Base-by-base conservation (phyloP, 2,329 filamentous ascomycete genomes). In the Sporothrix schenckii region DNA sequence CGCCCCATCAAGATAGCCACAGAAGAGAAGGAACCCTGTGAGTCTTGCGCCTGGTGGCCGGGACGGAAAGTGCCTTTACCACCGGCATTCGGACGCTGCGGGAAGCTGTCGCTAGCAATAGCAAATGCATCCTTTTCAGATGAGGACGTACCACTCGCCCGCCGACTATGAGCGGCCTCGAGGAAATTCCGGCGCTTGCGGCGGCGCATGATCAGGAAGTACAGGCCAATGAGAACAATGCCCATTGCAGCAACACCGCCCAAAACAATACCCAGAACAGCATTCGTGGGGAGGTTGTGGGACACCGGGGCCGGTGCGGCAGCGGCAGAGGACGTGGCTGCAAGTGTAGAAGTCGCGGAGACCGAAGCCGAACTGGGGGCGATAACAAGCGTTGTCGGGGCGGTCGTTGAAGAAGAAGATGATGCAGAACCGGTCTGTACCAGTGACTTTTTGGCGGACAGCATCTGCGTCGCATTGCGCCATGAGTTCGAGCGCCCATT, bases 401-500 rank as follows among this genome's bases (percentile, higher is more conserved):
- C 6, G 5, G 66, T 16, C 2, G 56, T 56, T 10, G 76, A 77
- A 13, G 78, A 76, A 13, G 78, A 73, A 1, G 77, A 78, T 19
- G 77, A 75, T 11, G 50, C 10, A 41, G 61, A 34, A 21, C n/a
- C 21, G n/a, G 56, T 54, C 14, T 78, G 74, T 6, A 79, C 77
- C 24, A 84, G 75, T 4, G 78, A 77, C n/a, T 70, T 50, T 30
- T 61, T 27, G 6, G 79, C 83, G 24, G 81, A 83, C 72, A 97
- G 88, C 30, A 92, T 79, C 7, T 85, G 80, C 0, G 87, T 87
- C 0, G 91, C 84, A 77, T 97, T 89, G 27, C 91, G 80, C 94
- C 94, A 98, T 60, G 84, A 82, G 78, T 97, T 97, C 60, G 87
- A 80, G 13, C 84, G 86, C 58, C 89, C 88, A 76, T 97, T 85